A percentile compares a stretch with the other conserved stretches of the same genome.
phyloP scores from a whole-genome alignment of 345 rosid species.

The Moringa oleifera region DNA sequence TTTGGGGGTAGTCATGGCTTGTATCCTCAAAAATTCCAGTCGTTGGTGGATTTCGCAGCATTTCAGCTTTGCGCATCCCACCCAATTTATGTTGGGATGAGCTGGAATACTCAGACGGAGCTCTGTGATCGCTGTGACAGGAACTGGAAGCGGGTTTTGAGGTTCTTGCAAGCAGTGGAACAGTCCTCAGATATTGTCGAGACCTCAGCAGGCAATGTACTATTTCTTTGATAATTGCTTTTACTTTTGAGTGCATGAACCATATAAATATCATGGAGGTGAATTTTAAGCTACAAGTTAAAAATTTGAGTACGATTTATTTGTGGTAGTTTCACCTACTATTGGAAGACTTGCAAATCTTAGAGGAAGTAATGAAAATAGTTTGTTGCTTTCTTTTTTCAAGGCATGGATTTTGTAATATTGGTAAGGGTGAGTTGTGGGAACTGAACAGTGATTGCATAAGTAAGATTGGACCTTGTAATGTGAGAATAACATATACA shows the following conservation, averaged over 20 bases:
- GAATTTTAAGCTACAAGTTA: not conserved
- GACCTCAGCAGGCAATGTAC: slow-evolving; percentile 91
- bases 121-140: slow-evolving; percentile 70
- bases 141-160: slow-evolving; percentile 83
- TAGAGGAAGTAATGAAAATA: not conserved
- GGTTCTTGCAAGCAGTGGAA: slow-evolving; percentile 84
- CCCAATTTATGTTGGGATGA: slow-evolving; percentile 53
- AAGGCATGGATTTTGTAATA: too few relatives aligned
- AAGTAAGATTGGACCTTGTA: too few relatives aligned
- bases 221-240: slow-evolving; percentile 29
- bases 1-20: slow-evolving; percentile 66
- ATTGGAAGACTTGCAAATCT: not conserved
- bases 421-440: too few relatives aligned
- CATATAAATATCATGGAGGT: not conserved
- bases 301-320: not conserved
- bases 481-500: too few relatives aligned
- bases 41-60: slow-evolving; percentile 77
- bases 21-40: slow-evolving; percentile 60
- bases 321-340: not conserved
- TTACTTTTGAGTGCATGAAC: slow-evolving; percentile 1
- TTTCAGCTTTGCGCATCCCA: slow-evolving; percentile 65
- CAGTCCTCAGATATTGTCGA: slow-evolving; percentile 66
- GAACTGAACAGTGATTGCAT: too few relatives aligned
- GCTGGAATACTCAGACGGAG: slow-evolving; percentile 41
- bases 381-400: not conserved